Evolutionary conservation across 768 basidiomycete species (phyloP).

Genomic region (Artomyces pyxidatus): DNA sequence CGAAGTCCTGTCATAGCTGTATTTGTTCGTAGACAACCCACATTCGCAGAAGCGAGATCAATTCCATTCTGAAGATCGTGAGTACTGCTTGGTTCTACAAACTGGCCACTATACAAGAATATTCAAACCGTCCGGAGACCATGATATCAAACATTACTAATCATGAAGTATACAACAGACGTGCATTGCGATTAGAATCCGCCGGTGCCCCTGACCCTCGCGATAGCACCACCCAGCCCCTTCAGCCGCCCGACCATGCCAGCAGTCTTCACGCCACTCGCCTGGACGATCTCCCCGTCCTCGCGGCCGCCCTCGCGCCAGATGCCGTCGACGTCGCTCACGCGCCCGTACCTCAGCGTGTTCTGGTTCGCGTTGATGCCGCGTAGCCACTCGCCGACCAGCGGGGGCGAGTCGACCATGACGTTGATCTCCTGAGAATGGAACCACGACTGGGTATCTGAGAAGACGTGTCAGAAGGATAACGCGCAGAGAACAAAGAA

Average conservation of each 20-base stretch:
- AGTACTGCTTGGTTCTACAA: no score
- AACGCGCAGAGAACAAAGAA: slow-evolving; percentile 2
- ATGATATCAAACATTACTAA: no score
- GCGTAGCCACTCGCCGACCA: slow-evolving; percentile 39
- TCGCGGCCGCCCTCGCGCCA: neutral
- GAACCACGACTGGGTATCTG: slow-evolving; percentile 63
- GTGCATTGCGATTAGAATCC: slow-evolving; percentile 1
- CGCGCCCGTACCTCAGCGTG: slow-evolving; percentile 25
- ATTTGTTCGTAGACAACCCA: no score
- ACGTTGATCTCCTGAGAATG: slow-evolving; percentile 66
- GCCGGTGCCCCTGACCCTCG: slow-evolving; percentile 1
- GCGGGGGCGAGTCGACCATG: slow-evolving; percentile 39
- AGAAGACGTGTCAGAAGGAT: neutral
- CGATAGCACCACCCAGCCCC: neutral
- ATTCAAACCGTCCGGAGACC: no score
- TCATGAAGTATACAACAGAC: no score
- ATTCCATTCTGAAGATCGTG: no score
- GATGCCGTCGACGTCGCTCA: slow-evolving; percentile 10
- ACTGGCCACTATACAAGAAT: no score
- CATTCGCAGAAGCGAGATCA: no score
- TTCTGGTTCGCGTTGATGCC: slow-evolving; percentile 37
- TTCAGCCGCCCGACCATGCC: slow-evolving; percentile 6
- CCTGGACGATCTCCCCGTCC: slow-evolving; percentile 12
- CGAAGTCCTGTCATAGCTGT: no score
- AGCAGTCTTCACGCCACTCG: slow-evolving; percentile 7